phyloP scores from a whole-genome alignment of 2,329 filamentous ascomycete genomes.

The Aureobasidium leucospermi region DNA sequence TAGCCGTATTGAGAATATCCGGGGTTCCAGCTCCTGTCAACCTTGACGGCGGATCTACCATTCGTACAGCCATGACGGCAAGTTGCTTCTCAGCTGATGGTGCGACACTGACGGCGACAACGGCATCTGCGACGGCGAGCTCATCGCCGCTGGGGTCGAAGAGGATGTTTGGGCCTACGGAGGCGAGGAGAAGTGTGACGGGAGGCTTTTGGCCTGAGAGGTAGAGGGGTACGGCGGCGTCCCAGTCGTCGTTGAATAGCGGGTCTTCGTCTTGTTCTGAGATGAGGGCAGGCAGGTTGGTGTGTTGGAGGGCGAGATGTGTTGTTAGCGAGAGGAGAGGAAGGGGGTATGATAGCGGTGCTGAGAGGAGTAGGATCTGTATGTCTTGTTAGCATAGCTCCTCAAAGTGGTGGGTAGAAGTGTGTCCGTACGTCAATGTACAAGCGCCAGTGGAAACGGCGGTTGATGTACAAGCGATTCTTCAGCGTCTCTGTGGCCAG shows the following conservation, averaged over 20 bases:
- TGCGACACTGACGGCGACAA: conserved; percentile 80
- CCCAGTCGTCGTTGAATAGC: conserved; percentile 98
- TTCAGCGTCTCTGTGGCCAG: conserved; percentile 61
- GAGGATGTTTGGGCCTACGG: conserved; percentile 79
- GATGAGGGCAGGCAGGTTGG: conserved; percentile 73
- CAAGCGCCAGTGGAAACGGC: conserved; percentile 89
- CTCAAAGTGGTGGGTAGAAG: background rate
- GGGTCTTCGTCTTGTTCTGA: conserved; percentile 93
- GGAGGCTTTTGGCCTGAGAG: conserved; percentile 54
- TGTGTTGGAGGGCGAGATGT: conserved; percentile 84
- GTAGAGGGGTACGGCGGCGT: conserved; percentile 71
- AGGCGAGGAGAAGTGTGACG: conserved; percentile 82
- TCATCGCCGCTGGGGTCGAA: conserved; percentile 92
- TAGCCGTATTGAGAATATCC: conserved; percentile 39
- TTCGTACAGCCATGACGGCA: conserved; percentile 37
- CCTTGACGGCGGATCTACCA: conserved; percentile 43
- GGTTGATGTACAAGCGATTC: conserved; percentile 76
- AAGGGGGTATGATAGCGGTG: conserved; percentile 84
- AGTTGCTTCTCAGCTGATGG: conserved; percentile 30
- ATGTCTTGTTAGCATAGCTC: background rate
- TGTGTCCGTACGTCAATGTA: conserved; percentile 73
- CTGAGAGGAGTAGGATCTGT: conserved; percentile 87
- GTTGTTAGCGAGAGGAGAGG: conserved; percentile 88
- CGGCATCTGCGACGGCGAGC: conserved; percentile 83
- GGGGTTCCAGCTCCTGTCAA: conserved; percentile 43